phyloP scores from a whole-genome alignment of 2,329 filamentous ascomycete species.

The Pseudogymnoascus sp. region DNA sequence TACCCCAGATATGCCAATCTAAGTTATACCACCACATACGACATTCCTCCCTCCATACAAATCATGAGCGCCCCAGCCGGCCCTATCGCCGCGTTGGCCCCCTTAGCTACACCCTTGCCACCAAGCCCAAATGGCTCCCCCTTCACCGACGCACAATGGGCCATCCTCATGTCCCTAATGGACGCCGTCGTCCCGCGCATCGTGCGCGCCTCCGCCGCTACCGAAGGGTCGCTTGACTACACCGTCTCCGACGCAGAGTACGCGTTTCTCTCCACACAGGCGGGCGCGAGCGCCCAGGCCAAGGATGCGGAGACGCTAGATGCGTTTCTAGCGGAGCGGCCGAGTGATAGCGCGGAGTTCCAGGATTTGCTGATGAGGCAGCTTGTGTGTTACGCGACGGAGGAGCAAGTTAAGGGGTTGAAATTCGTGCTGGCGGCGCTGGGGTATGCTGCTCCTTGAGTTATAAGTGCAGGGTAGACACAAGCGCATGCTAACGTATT shows the following conservation, averaged over 20 bases:
- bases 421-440: conserved; percentile 22
- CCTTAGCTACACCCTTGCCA: background rate
- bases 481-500: background rate
- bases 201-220: conserved; percentile 19
- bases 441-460: conserved; percentile 15
- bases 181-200: conserved; percentile 55
- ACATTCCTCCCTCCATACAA: background rate
- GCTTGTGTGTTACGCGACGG: conserved; percentile 26
- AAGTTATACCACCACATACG: background rate
- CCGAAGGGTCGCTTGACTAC: background rate
- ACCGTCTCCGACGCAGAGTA: background rate
- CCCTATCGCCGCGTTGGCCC: background rate
- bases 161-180: conserved; percentile 43
- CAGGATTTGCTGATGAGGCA: conserved; percentile 38
- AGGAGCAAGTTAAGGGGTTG: conserved; percentile 22
- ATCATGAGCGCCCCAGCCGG: background rate
- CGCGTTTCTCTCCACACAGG: background rate
- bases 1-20: background rate
- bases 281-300: conserved; percentile 22
- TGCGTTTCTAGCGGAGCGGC: conserved; percentile 44
- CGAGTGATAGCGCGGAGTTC: conserved; percentile 44
- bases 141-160: conserved; percentile 43
- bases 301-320: conserved; percentile 37
- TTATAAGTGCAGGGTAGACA: background rate
- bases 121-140: background rate